These are phyloP conservation scores for Penicillium canescens DNA, from an alignment of 495 filamentous ascomycete genomes.

Conservation along the genomic window DNA sequence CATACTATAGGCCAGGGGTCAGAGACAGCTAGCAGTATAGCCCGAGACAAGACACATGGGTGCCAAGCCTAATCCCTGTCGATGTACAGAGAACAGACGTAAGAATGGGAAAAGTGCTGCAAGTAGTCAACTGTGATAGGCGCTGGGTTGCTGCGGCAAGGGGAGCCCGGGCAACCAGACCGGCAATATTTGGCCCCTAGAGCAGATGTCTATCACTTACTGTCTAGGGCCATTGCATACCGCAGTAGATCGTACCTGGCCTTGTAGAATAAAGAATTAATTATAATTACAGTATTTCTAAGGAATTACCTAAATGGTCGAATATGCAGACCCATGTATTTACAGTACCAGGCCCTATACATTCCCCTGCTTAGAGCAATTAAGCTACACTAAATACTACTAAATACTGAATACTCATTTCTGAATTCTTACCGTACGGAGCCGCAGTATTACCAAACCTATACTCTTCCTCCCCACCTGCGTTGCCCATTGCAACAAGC, in stretches of 20 bases:
- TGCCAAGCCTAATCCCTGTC: slow-evolving; percentile 15
- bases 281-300: neutral
- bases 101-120: slow-evolving; percentile 1
- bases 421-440: neutral
- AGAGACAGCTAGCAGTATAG: neutral
- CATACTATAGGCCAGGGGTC: slow-evolving; percentile 12
- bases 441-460: slow-evolving; percentile 9
- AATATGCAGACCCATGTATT: neutral
- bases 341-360: neutral
- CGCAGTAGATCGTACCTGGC: neutral
- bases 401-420: no score
- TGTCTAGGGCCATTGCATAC: neutral
- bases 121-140: slow-evolving; percentile 32
- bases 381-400: neutral
- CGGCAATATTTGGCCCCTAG: slow-evolving; percentile 12
- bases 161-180: slow-evolving; percentile 47
- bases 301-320: neutral
- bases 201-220: slow-evolving; percentile 2
- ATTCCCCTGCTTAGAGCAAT: neutral
- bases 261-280: no score
- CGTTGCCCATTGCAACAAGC: slow-evolving; percentile 55
- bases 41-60: slow-evolving; percentile 37
- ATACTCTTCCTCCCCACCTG: slow-evolving; percentile 45
- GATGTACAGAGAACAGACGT: slow-evolving; percentile 22
- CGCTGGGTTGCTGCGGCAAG: slow-evolving; percentile 45